A percentile compares a stretch with the other conserved stretches of the same genome.
Conservation (phyloP, 108 stramenopile genomes). For the Cyclotella kingstonii region DNA sequence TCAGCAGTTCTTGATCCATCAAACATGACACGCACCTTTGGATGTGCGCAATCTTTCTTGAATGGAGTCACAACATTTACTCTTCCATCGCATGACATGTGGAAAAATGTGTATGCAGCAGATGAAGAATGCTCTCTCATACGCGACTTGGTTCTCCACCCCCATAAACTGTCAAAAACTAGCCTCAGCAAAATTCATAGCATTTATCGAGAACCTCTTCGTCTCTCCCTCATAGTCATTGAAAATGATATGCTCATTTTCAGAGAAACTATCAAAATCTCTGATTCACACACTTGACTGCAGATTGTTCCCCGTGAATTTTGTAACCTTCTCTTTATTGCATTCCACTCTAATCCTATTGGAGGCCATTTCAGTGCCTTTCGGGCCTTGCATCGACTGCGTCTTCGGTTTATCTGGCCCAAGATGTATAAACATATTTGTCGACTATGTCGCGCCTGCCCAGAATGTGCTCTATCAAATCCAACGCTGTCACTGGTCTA, state of each 20-base stretch:
- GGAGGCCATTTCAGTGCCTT: too few species aligned
- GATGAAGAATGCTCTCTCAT: background rate
- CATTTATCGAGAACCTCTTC: background rate
- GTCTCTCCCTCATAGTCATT: background rate
- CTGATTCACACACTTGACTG: background rate
- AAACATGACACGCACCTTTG: background rate
- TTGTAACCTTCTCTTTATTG: background rate
- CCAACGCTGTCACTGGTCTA: too few species aligned
- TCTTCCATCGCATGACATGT: background rate
- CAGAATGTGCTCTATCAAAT: too few species aligned
- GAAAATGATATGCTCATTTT: constrained; percentile 9
- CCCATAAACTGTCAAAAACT: background rate
- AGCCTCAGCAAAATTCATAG: background rate
- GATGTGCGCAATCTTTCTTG: background rate
- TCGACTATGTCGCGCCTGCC: too few species aligned
- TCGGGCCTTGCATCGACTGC: too few species aligned
- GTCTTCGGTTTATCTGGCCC: too few species aligned
- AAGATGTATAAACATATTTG: too few species aligned
- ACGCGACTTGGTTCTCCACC: background rate
- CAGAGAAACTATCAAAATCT: background rate
- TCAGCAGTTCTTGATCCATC: background rate
- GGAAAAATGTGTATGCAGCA: background rate
- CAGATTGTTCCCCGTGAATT: background rate
- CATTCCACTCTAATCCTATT: too few species aligned
- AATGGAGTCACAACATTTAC: background rate